Evolutionary conservation across 2,329 filamentous ascomycete species (phyloP).

Genomic region (Penicillium concentricum): DNA sequence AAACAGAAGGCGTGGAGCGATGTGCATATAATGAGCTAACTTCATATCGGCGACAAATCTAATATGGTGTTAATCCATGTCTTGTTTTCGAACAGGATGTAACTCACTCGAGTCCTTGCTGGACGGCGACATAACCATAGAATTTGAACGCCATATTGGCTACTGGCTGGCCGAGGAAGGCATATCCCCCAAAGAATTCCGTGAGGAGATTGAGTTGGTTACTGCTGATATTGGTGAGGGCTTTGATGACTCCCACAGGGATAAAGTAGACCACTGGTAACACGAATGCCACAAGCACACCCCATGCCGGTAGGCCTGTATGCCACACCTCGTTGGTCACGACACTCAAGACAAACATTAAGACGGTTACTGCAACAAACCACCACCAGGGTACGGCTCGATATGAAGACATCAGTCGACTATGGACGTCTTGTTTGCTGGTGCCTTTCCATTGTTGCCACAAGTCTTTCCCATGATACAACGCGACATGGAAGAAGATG

Average conservation of each 20-base stretch:
- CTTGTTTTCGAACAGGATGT: background rate
- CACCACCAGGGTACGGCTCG: conserved; percentile 47
- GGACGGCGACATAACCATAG: conserved; percentile 67
- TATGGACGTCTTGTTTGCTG: conserved; percentile 42
- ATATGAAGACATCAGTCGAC: conserved; percentile 45
- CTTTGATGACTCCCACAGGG: conserved; percentile 50
- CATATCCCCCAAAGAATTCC: conserved; percentile 51
- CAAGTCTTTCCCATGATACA: conserved; percentile 41
- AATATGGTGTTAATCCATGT: background rate
- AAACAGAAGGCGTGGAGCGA: conserved; percentile 52
- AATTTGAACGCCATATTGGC: conserved; percentile 67
- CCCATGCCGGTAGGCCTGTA: conserved; percentile 48
- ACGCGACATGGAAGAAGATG: conserved; percentile 43
- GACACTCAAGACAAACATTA: conserved; percentile 39
- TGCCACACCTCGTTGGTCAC: conserved; percentile 45
- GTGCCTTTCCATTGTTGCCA: conserved; percentile 36
- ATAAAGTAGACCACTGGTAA: conserved; percentile 49
- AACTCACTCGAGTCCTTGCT: conserved; percentile 55
- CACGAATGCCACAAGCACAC: conserved; percentile 46
- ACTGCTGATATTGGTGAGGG: conserved; percentile 49
- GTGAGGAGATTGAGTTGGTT: conserved; percentile 51
- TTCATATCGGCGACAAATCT: conserved; percentile 68
- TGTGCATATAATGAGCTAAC: conserved; percentile 53
- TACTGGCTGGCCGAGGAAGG: conserved; percentile 48
- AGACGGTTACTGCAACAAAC: conserved; percentile 41